Percentiles rank a stretch among this genome's conserved stretches.
phyloP scores from a whole-genome alignment of 306 rosid species.

The Coriaria nepalensis region DNA sequence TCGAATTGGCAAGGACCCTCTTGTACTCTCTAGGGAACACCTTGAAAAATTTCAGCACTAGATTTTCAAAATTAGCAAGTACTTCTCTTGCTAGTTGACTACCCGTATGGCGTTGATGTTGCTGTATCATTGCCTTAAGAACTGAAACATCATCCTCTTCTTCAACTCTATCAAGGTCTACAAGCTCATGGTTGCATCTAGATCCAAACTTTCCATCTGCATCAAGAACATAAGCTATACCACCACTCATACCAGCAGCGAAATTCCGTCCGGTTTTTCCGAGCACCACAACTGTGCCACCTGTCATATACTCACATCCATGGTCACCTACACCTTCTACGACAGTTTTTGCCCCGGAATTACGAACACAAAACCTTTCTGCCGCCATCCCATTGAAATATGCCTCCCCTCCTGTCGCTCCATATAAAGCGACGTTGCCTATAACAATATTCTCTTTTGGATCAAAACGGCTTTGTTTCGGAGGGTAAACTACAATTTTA shows the following conservation, averaged over 20 bases:
- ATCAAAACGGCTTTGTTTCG: slow-evolving; percentile 65
- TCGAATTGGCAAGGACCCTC: slow-evolving; percentile 54
- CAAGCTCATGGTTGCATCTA: slow-evolving; percentile 87
- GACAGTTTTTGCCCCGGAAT: slow-evolving; percentile 94
- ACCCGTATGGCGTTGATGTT: slow-evolving; percentile 88
- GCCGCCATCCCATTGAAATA: slow-evolving; percentile 99
- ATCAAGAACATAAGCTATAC: slow-evolving; percentile 81
- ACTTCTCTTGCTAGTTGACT: slow-evolving; percentile 70
- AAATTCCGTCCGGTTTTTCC: slow-evolving; percentile 94
- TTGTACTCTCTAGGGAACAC: slow-evolving; percentile 88
- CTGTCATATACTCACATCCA: slow-evolving; percentile 99
- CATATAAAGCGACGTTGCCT: slow-evolving; percentile 92
- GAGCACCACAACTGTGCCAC: slow-evolving; percentile 91
- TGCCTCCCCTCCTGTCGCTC: slow-evolving; percentile 89
- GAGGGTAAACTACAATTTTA: slow-evolving; percentile 84
- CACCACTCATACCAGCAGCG: slow-evolving; percentile 99
- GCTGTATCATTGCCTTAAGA: slow-evolving; percentile 80
- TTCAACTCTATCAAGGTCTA: slow-evolving; percentile 77
- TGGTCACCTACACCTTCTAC: slow-evolving; percentile 99
- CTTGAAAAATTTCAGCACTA: slow-evolving; percentile 74
- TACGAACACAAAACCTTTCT: slow-evolving; percentile 94
- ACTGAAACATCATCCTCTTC: slow-evolving; percentile 66
- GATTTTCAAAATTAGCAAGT: slow-evolving; percentile 50
- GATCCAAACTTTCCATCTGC: slow-evolving; percentile 51
- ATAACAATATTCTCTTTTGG: slow-evolving; percentile 87